phyloP scores from a whole-genome alignment of 768 basidiomycete species.

The Imleria badia region DNA sequence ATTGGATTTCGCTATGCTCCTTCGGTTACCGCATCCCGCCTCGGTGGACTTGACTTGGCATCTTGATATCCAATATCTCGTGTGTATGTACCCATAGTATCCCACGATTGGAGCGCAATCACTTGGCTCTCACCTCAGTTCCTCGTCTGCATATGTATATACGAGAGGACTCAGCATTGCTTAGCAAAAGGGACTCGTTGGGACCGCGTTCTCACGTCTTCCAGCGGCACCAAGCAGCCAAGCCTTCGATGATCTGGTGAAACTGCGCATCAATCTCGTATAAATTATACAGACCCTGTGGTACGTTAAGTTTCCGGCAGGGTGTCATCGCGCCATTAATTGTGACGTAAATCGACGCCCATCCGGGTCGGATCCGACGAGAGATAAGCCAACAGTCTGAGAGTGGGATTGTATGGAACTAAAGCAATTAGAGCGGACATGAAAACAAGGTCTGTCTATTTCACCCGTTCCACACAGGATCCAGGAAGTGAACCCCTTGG shows the following conservation, averaged over 20 bases:
- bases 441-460: background rate
- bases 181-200: no score
- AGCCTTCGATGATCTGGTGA: background rate
- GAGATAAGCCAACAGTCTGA: no score
- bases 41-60: background rate
- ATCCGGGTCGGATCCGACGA: background rate
- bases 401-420: background rate
- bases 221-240: no score
- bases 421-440: background rate
- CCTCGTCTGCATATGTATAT: no score
- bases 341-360: background rate
- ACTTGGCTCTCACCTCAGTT: background rate
- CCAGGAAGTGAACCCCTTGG: no score
- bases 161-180: no score
- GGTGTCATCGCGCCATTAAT: no score
- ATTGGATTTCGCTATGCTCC: background rate
- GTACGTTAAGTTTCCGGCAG: no score
- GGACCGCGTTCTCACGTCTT: no score
- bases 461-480: no score
- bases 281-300: no score
- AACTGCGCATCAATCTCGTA: background rate
- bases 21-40: background rate
- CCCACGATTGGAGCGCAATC: background rate
- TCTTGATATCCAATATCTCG: background rate
- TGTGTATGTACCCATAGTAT: background rate